These are phyloP conservation scores for Carallia brachiata DNA, from an alignment of 345 rosid species.

Conservation along the genomic window DNA sequence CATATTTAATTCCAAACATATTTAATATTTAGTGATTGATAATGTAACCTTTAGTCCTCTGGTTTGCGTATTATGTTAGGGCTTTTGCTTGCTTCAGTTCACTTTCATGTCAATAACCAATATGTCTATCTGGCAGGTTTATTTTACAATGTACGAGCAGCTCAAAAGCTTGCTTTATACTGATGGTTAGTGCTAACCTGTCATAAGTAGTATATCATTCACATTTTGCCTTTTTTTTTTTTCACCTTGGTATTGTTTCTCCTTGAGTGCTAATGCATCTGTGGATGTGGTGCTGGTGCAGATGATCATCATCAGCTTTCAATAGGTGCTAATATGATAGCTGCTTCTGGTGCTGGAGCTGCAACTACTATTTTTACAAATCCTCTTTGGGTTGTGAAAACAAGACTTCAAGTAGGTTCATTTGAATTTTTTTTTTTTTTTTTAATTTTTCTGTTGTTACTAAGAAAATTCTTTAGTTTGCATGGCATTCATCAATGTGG, in stretches of 20 bases:
- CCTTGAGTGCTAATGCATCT: neutral
- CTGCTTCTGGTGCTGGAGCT: constrained; percentile 91
- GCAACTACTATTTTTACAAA: constrained; percentile 71
- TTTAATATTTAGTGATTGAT: neutral
- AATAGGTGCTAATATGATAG: constrained; percentile 71
- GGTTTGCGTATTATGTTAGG: neutral
- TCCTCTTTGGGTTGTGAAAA: constrained; percentile 97
- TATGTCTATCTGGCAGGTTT: constrained; percentile 47
- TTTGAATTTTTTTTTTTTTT: neutral
- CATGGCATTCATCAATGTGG: neutral
- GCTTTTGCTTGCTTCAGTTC: neutral
- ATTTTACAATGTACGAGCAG: constrained; percentile 82
- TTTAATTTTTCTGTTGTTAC: neutral
- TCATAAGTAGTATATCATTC: neutral
- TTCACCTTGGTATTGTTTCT: neutral
- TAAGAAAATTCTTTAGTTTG: neutral
- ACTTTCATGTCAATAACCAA: constrained; percentile 9
- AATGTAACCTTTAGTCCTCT: neutral
- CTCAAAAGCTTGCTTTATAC: constrained; percentile 59
- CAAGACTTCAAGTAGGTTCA: constrained; percentile 69
- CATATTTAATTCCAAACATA: neutral
- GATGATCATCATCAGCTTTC: constrained; percentile 56
- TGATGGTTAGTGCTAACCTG: constrained; percentile 43
- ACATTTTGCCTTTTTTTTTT: neutral
- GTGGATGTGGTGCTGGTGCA: constrained; percentile 17